Evolutionary conservation across 2,329 filamentous ascomycete genomes (phyloP).

Genomic region (Gaeumannomyces tritici): DNA sequence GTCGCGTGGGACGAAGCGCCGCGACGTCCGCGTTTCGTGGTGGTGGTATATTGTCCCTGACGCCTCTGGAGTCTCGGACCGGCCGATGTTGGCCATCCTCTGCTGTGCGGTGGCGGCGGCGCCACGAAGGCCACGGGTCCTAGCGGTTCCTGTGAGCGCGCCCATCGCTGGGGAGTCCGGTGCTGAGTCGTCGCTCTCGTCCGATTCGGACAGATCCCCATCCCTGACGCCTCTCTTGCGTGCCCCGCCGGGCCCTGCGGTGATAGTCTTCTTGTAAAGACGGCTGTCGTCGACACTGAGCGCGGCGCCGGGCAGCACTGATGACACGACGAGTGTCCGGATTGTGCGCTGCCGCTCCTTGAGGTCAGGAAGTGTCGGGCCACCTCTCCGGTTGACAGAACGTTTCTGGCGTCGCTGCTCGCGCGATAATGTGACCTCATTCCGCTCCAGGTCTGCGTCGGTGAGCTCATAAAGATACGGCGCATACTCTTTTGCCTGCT

Average conservation of each 20-base stretch:
- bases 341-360: slow-evolving; percentile 92
- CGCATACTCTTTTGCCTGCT: slow-evolving; percentile 87
- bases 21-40: slow-evolving; percentile 63
- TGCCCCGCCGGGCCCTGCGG: slow-evolving; percentile 1
- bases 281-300: slow-evolving; percentile 72
- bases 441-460: slow-evolving; percentile 80
- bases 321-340: slow-evolving; percentile 83
- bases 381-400: slow-evolving; percentile 86
- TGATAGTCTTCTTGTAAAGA: slow-evolving; percentile 59
- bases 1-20: slow-evolving; percentile 46
- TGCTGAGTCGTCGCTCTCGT: slow-evolving; percentile 81
- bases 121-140: slow-evolving; percentile 81
- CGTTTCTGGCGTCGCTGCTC: slow-evolving; percentile 93
- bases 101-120: slow-evolving; percentile 81
- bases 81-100: slow-evolving; percentile 70
- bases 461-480: slow-evolving; percentile 92
- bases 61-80: slow-evolving; percentile 84
- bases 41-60: slow-evolving; percentile 45
- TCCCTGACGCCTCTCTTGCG: slow-evolving; percentile 34
- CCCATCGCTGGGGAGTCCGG: slow-evolving; percentile 78
- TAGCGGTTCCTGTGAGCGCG: slow-evolving; percentile 65
- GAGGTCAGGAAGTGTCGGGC: slow-evolving; percentile 87
- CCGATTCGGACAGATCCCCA: slow-evolving; percentile 76
- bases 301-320: slow-evolving; percentile 81
- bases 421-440: slow-evolving; percentile 84